Evolutionary conservation across 805 yeast genomes (phyloP), one percentile per base, ranked within the genome.

Genomic region (Metschnikowia arizonensis): DNA sequence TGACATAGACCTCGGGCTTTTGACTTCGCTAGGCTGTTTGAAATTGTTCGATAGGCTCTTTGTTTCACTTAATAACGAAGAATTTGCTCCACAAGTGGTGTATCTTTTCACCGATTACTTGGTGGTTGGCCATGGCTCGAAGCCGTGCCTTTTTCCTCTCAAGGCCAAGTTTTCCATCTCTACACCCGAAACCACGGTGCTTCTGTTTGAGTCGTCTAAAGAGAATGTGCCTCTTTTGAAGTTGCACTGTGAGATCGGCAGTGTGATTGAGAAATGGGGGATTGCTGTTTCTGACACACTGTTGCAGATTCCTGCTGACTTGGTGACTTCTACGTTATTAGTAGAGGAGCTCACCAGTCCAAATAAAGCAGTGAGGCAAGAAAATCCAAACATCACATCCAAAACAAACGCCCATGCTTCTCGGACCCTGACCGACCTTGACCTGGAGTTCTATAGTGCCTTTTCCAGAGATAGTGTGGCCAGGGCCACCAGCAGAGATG

Each of bases 241-340:
- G 52, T 47, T 69, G n/a, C 58, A 55, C 32, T 66, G 72, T 1
- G 58, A 58, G 9, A 49, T 46, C 12, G 54, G 57, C 29, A 54
- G 64, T n/a, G 60, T 71, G 4, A 57, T 71, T 24, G 75, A 72
- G 47, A 71, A 72, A 47, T 72, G 76, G 76, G 73, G 64, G 3
- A 68, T 68, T 18, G 73, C 70, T 1, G 50, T 67, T 9, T 65
- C 72, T 2, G 76, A 72, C 45, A 45, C 48, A 7, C 45, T 44
- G 25, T 60, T 62, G 44, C 33, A 43, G 3, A 64, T 72, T 32
- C 76, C 76, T 0, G 49, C 55, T 3, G 69, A 65, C 18, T 50
- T 67, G 15, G 43, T 71, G 10, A 65, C 75, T 0, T 66, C 34
- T 8, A 39, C 42, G 3, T 14, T 39, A 6, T 14, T 15, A 5